Evolutionary conservation across 345 rosid genomes (phyloP).

Genomic region (Eucalyptus sideroxylon): DNA sequence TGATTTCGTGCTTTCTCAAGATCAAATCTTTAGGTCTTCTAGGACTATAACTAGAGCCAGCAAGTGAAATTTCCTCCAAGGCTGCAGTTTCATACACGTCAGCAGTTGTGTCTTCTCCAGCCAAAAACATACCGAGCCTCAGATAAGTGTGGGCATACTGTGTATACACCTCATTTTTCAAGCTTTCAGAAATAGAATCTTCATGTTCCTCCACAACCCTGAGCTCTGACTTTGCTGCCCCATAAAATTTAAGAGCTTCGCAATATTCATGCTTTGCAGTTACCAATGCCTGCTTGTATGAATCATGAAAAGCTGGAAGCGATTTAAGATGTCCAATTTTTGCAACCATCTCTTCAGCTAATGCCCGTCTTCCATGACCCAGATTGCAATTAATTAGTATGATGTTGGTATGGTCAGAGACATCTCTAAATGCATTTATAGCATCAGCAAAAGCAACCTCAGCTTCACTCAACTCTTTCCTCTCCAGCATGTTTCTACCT

Average conservation of each 20-base stretch:
- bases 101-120: constrained; percentile 47
- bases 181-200: constrained; percentile 18
- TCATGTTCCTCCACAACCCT: constrained; percentile 10
- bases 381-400: constrained; percentile 71
- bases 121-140: constrained; percentile 88
- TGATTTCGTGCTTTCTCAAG: constrained; percentile 46
- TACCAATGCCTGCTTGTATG: constrained; percentile 51
- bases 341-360: constrained; percentile 83
- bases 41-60: neutral
- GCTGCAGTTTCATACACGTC: constrained; percentile 40
- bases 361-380: constrained; percentile 89
- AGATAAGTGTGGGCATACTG: constrained; percentile 83
- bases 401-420: constrained; percentile 64
- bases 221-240: constrained; percentile 69
- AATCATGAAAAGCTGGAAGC: constrained; percentile 24
- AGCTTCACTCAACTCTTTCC: constrained; percentile 58
- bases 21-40: constrained; percentile 17
- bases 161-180: constrained; percentile 65
- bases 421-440: constrained; percentile 63
- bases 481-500: constrained; percentile 67
- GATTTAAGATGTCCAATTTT: constrained; percentile 44
- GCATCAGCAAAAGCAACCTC: constrained; percentile 83
- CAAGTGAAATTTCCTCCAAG: constrained; percentile 11
- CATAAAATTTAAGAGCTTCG: constrained; percentile 65
- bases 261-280: constrained; percentile 61